Conservation (phyloP, 2,329 filamentous ascomycete genomes). For the Calonectria montana region DNA sequence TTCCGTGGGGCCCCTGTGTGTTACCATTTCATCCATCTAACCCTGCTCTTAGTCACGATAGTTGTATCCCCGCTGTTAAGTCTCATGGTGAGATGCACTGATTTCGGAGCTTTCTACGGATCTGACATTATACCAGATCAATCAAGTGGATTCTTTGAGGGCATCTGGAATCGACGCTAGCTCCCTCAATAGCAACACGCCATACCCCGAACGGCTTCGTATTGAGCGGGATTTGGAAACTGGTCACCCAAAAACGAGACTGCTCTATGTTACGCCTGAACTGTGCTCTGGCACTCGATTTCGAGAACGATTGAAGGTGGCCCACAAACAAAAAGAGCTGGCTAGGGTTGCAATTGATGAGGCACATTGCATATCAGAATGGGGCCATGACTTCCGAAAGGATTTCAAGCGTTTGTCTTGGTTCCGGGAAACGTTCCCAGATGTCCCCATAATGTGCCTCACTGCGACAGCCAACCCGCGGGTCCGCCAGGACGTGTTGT, state of each 20-base stretch:
- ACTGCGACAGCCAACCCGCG: slow-evolving; percentile 89
- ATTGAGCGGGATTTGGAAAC: slow-evolving; percentile 87
- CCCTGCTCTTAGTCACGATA: slow-evolving; percentile 74
- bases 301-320: slow-evolving; percentile 76
- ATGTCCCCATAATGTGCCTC: slow-evolving; percentile 90
- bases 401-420: slow-evolving; percentile 89
- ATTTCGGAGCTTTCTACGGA: neutral
- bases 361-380: slow-evolving; percentile 97
- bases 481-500: slow-evolving; percentile 86
- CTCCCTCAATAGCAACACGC: slow-evolving; percentile 87
- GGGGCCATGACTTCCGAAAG: slow-evolving; percentile 97
- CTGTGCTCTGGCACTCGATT: slow-evolving; percentile 84
- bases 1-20: neutral
- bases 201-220: slow-evolving; percentile 69
- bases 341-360: slow-evolving; percentile 91
- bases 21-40: slow-evolving; percentile 27
- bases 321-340: slow-evolving; percentile 86
- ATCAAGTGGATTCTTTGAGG: slow-evolving; percentile 86
- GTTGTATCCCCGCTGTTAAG: slow-evolving; percentile 91
- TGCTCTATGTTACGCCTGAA: slow-evolving; percentile 95
- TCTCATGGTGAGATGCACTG: slow-evolving; percentile 75
- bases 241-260: slow-evolving; percentile 83
- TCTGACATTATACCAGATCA: slow-evolving; percentile 69
- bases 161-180: slow-evolving; percentile 82
- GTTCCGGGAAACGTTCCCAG: slow-evolving; percentile 84